Conservation (phyloP, 805 yeast genomes). For the Kodamaea hsintzibuensis region DNA sequence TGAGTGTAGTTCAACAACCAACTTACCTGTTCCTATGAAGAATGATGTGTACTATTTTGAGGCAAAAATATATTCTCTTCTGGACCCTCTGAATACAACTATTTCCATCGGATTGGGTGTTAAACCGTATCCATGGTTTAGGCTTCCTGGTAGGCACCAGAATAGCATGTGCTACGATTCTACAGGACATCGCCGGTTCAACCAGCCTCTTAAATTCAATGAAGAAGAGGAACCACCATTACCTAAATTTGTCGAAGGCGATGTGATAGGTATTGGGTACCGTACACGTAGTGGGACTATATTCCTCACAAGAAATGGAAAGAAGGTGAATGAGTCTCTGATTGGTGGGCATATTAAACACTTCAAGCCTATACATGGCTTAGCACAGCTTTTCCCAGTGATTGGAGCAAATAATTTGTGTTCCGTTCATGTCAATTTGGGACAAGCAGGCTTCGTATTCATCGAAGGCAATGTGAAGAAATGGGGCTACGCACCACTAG, state of each 20-base stretch:
- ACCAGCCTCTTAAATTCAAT: constrained; percentile 64
- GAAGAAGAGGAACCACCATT: constrained; percentile 32
- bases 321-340: constrained; percentile 77
- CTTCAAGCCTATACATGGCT: constrained; percentile 49
- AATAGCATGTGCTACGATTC: constrained; percentile 89
- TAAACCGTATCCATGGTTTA: constrained; percentile 89
- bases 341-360: constrained; percentile 78
- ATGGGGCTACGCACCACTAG: constrained; percentile 93
- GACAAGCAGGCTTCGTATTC: constrained; percentile 85
- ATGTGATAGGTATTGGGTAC: constrained; percentile 91
- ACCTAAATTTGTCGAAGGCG: constrained; percentile 75
- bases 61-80: constrained; percentile 73
- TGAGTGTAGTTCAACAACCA: constrained; percentile 72
- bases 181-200: constrained; percentile 73
- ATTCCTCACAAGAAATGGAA: constrained; percentile 93
- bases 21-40: constrained; percentile 78
- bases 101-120: constrained; percentile 81
- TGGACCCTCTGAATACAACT: constrained; percentile 52
- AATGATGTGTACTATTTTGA: constrained; percentile 91
- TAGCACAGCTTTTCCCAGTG: constrained; percentile 72
- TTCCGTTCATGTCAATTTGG: constrained; percentile 83
- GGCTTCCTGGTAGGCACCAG: constrained; percentile 89
- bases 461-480: constrained; percentile 92
- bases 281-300: constrained; percentile 80
- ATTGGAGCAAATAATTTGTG: constrained; percentile 85